Evolutionary conservation across 2,329 filamentous ascomycete genomes (phyloP).

Genomic region (Chaetomium sp.): DNA sequence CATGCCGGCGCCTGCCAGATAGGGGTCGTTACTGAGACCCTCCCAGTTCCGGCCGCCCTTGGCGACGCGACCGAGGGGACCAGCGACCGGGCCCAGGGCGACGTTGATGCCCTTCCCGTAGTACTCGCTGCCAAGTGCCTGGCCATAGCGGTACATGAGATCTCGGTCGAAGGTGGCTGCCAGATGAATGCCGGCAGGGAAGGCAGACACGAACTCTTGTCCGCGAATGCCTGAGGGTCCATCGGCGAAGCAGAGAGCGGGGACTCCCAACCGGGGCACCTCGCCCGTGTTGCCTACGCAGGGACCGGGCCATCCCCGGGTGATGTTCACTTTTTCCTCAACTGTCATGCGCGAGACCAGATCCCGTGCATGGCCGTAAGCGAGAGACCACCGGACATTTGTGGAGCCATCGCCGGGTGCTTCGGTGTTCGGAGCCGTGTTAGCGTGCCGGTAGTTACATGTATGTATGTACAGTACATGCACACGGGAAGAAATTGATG

Average conservation of each 20-base stretch:
- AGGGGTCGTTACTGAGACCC: slow-evolving; percentile 43
- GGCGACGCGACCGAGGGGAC: slow-evolving; percentile 64
- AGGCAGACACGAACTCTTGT: slow-evolving; percentile 46
- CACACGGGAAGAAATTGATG: neutral
- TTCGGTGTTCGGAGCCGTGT: slow-evolving; percentile 28
- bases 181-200: slow-evolving; percentile 69
- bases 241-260: slow-evolving; percentile 51
- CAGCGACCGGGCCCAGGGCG: slow-evolving; percentile 59
- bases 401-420: slow-evolving; percentile 38
- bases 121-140: slow-evolving; percentile 69
- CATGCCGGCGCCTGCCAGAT: slow-evolving; percentile 39
- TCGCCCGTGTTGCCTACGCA: slow-evolving; percentile 41
- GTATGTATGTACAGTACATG: no score
- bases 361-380: slow-evolving; percentile 41
- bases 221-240: slow-evolving; percentile 42
- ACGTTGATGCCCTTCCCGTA: slow-evolving; percentile 70
- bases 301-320: slow-evolving; percentile 40
- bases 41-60: slow-evolving; percentile 67
- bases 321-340: slow-evolving; percentile 46
- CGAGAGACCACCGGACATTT: slow-evolving; percentile 39
- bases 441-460: neutral
- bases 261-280: slow-evolving; percentile 45
- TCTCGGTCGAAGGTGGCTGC: slow-evolving; percentile 70
- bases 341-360: slow-evolving; percentile 45
- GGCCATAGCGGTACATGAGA: slow-evolving; percentile 66